Evolutionary conservation across 2,329 filamentous ascomycete species (phyloP).

Genomic region (Paraphoma sp.): DNA sequence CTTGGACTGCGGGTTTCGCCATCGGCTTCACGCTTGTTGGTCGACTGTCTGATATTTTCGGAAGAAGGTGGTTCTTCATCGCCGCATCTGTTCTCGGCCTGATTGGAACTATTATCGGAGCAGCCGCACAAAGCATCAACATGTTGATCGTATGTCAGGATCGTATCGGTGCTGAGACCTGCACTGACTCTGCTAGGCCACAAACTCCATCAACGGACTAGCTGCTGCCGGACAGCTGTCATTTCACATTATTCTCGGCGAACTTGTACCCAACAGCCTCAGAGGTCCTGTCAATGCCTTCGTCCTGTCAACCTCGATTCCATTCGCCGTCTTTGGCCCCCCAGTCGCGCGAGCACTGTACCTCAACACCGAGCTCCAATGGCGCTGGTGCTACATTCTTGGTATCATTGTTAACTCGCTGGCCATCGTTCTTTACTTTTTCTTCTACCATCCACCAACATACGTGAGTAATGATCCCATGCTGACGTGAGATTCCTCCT

Average conservation of each 20-base stretch:
- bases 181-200: constrained; percentile 20
- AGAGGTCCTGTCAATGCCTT: constrained; percentile 46
- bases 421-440: constrained; percentile 38
- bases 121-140: constrained; percentile 41
- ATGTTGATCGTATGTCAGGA: constrained; percentile 32
- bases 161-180: too few species aligned
- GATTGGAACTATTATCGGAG: constrained; percentile 46
- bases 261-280: constrained; percentile 45
- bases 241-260: constrained; percentile 47
- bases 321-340: constrained; percentile 41
- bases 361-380: constrained; percentile 37
- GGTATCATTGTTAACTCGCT: constrained; percentile 38
- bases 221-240: constrained; percentile 49
- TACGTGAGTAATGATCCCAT: constrained; percentile 24
- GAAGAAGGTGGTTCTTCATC: constrained; percentile 46
- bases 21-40: constrained; percentile 48
- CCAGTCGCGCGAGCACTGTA: constrained; percentile 38
- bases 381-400: constrained; percentile 42
- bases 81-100: constrained; percentile 40
- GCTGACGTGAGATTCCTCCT: not conserved
- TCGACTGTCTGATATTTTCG: constrained; percentile 48
- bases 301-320: constrained; percentile 36
- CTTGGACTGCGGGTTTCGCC: constrained; percentile 43
- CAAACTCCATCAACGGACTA: constrained; percentile 45
- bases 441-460: constrained; percentile 47